phyloP scores from a whole-genome alignment of 2,329 filamentous ascomycete genomes.

The Spiromastix sp. region DNA sequence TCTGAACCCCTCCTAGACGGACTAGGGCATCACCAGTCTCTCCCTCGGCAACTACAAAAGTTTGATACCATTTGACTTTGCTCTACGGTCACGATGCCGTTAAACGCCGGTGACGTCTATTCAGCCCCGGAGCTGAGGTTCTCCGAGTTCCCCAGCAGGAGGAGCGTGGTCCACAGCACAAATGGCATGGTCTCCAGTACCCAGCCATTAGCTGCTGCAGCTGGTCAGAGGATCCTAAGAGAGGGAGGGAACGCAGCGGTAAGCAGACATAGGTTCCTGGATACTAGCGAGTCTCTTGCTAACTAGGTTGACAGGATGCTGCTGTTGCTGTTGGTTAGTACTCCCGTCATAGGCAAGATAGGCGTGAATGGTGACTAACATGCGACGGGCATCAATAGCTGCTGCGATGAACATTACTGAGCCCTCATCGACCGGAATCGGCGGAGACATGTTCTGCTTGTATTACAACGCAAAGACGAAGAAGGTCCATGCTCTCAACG shows the following conservation, averaged over 20 bases:
- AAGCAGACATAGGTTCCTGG: neutral
- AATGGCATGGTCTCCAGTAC: slow-evolving; percentile 85
- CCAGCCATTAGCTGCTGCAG: slow-evolving; percentile 80
- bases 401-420: slow-evolving; percentile 90
- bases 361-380: too few species aligned
- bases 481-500: slow-evolving; percentile 79
- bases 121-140: slow-evolving; percentile 28
- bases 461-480: slow-evolving; percentile 78
- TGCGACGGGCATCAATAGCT: too few species aligned
- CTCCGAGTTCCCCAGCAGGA: slow-evolving; percentile 61
- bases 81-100: slow-evolving; percentile 6
- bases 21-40: too few species aligned
- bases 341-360: too few species aligned
- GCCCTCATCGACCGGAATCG: slow-evolving; percentile 85
- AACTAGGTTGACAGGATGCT: too few species aligned
- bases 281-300: neutral
- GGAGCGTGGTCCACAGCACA: slow-evolving; percentile 88
- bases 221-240: slow-evolving; percentile 61
- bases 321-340: slow-evolving; percentile 88
- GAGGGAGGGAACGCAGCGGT: neutral
- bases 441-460: slow-evolving; percentile 93
- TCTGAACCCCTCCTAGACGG: too few species aligned
- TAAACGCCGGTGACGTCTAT: slow-evolving; percentile 9
- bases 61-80: too few species aligned
- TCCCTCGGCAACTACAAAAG: too few species aligned